A percentile compares a stretch with the other conserved stretches of the same genome.
Conservation (phyloP, 2,329 filamentous ascomycete species). For the Penicillium polonicum region DNA sequence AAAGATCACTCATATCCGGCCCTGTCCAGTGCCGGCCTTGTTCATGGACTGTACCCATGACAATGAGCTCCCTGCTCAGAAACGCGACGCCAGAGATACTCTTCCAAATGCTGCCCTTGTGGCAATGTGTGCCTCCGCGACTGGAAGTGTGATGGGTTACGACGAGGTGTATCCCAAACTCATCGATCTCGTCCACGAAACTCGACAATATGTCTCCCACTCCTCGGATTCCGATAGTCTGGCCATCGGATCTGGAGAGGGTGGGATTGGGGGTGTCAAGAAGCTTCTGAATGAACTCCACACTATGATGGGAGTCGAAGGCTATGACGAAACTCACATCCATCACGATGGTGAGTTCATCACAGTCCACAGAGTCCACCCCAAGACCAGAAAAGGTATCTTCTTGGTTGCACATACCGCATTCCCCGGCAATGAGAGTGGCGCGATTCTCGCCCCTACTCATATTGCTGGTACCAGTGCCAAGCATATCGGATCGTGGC, state of each 20-base stretch:
- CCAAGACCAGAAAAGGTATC: slow-evolving; percentile 86
- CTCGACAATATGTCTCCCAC: slow-evolving; percentile 73
- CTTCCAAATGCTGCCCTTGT: slow-evolving; percentile 91
- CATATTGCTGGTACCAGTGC: slow-evolving; percentile 80
- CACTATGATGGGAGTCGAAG: slow-evolving; percentile 90
- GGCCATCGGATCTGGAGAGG: slow-evolving; percentile 65
- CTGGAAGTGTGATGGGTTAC: slow-evolving; percentile 95
- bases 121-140: slow-evolving; percentile 91
- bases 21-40: slow-evolving; percentile 84
- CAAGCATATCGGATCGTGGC: slow-evolving; percentile 86
- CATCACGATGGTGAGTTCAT: slow-evolving; percentile 96
- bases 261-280: slow-evolving; percentile 86
- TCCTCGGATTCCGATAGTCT: slow-evolving; percentile 60
- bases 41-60: slow-evolving; percentile 99
- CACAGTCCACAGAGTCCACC: slow-evolving; percentile 92
- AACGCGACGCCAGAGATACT: slow-evolving; percentile 89
- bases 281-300: slow-evolving; percentile 94
- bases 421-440: slow-evolving; percentile 84
- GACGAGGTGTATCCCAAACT: slow-evolving; percentile 93
- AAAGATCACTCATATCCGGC: slow-evolving; percentile 75
- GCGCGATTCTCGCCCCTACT: slow-evolving; percentile 76
- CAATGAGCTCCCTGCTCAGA: slow-evolving; percentile 94
- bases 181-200: slow-evolving; percentile 91
- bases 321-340: slow-evolving; percentile 92
- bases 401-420: slow-evolving; percentile 96